phyloP scores from a whole-genome alignment of 495 filamentous ascomycete genomes.

The Copromyces sp. region DNA sequence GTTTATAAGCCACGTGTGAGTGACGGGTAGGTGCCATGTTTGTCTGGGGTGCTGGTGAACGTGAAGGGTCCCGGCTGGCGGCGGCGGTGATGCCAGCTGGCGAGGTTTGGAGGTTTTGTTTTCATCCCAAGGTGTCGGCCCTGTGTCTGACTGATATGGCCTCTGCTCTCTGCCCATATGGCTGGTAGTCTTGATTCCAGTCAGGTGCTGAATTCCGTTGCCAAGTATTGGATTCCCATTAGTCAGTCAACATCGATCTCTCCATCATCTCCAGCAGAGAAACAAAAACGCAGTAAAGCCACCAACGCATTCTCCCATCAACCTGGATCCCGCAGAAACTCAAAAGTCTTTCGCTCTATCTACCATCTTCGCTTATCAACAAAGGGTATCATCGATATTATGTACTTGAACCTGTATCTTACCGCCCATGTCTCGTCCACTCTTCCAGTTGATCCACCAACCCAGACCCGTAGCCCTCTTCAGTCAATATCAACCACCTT shows the following conservation, averaged over 20 bases:
- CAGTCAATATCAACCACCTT: neutral
- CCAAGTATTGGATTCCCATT: neutral
- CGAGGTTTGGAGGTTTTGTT: neutral
- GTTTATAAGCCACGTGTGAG: neutral
- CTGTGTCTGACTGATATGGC: too few species aligned
- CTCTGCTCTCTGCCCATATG: neutral
- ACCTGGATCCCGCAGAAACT: neutral
- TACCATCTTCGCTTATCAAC: neutral
- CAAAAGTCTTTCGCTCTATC: neutral
- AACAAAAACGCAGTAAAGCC: neutral
- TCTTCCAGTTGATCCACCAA: neutral
- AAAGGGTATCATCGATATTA: neutral
- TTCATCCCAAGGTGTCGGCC: neutral
- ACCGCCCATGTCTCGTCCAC: neutral
- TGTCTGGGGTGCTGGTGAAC: neutral
- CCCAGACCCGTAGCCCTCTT: neutral
- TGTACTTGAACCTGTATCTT: neutral
- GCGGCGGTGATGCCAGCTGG: neutral
- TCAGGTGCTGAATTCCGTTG: neutral
- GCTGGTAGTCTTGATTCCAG: neutral
- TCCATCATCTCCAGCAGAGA: neutral
- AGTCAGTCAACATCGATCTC: neutral
- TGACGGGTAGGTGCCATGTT: neutral
- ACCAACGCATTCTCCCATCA: neutral
- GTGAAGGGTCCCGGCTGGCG: neutral